Evolutionary conservation across 148 eudicot genomes (phyloP).

Genomic region (Persicaria maculosa): DNA sequence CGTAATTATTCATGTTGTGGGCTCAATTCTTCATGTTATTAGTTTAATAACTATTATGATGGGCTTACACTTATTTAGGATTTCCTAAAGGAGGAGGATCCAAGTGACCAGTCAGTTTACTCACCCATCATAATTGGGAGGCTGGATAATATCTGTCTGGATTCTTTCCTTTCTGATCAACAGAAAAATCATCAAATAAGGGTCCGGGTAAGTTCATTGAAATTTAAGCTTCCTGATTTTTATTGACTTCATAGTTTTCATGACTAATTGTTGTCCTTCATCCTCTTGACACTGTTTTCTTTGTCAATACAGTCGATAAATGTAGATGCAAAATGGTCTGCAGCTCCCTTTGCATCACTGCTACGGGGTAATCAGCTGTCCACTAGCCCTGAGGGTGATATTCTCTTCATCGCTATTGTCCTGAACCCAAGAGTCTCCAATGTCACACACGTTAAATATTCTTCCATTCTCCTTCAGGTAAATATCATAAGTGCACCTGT

Average conservation of each 20-base stretch:
- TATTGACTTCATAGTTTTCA: neutral
- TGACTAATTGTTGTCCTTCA: neutral
- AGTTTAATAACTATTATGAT: neutral
- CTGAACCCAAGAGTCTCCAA: conserved; percentile 49
- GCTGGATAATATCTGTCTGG: conserved; percentile 53
- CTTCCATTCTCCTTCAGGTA: conserved; percentile 85
- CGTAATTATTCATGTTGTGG: neutral
- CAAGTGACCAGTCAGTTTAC: conserved; percentile 27
- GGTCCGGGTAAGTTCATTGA: conserved; percentile 49
- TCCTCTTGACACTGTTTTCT: conserved; percentile 13
- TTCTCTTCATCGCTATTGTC: conserved; percentile 48
- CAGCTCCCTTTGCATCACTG: conserved; percentile 95
- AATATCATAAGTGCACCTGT: conserved; percentile 5
- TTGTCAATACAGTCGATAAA: conserved; percentile 49
- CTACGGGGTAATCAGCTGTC: conserved; percentile 66
- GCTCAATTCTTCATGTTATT: neutral
- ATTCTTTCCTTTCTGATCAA: conserved; percentile 52
- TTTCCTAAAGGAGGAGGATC: conserved; percentile 36
- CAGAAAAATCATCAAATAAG: conserved; percentile 54
- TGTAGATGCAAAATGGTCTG: conserved; percentile 82
- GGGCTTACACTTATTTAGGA: conserved; percentile 16
- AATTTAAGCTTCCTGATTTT: neutral
- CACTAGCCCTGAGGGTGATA: conserved; percentile 30
- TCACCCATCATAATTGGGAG: conserved; percentile 50
- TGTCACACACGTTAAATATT: conserved; percentile 71